Evolutionary conservation across 768 basidiomycete species (phyloP), one percentile per base, ranked within the genome.

Genomic region (Pleurotus pulmonarius): DNA sequence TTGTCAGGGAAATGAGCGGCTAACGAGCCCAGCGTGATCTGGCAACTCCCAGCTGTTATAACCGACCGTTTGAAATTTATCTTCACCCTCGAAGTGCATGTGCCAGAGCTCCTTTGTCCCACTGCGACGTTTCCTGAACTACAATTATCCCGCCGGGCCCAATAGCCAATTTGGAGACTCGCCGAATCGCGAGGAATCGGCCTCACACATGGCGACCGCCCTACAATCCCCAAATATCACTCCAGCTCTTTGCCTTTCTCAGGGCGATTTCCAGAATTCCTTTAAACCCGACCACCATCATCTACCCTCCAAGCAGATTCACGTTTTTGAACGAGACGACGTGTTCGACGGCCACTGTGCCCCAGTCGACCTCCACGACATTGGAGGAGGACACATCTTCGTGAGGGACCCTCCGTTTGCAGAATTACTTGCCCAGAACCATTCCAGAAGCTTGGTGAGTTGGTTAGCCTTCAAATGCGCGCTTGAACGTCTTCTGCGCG

Each of bases 191-290:
- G 29, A 53, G 51, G 51, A 41, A 25, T 39, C 51, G 5, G 34
- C 51, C 12, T 41, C 41, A 41, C 51, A 53, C 51, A 53, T 53
- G 51, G 51, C 51, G 18, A 41, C 29, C 29, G 29, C 51, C 51
- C 51, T 53, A 41, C 38, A 18, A 34, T 22, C 51, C 51, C 51
- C 51, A 53, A 53, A 53, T 53, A 53, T 53, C 51, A 22, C 41
- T 26, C 12, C 1, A 53, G 20, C 15, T 25, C 26, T 51, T 51
- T 16, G n/a, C 49, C 49, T 16, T 51, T 51, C 51, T 53, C 51
- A 53, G 51, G 51, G 51, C 37, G 51, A 41, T 39, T 39, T 25
- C 15, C 16, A 34, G 26, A 16, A 25, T 11, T 39, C 38, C 51
- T 53, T 39, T 53, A 41, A 53, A 40, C 39, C 51, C 51, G 51